Evolutionary conservation across 202 grass and related monocot genomes (phyloP).

Genomic region (Tripidium arundinaceum): DNA sequence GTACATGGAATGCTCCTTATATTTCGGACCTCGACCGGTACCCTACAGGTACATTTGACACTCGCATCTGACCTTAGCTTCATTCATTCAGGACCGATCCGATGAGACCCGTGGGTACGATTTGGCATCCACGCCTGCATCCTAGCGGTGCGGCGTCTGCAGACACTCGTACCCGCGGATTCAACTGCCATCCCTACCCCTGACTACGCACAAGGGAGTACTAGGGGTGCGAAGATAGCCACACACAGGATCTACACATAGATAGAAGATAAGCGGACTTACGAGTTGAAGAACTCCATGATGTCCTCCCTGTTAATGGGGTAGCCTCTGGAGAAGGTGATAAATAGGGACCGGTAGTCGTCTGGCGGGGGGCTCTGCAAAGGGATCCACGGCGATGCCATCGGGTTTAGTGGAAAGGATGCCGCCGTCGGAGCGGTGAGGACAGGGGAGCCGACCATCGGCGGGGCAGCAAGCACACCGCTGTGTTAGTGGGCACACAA

Average conservation of each 20-base stretch:
- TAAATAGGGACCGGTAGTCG: slow-evolving; percentile 58
- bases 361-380: slow-evolving; percentile 19
- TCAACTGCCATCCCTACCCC: not conserved
- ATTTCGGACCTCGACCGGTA: no score
- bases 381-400: slow-evolving; percentile 45
- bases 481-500: not conserved
- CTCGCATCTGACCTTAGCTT: no score
- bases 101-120: no score
- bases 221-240: not conserved
- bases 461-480: not conserved
- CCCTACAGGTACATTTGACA: no score
- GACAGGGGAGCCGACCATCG: not conserved
- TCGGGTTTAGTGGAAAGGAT: slow-evolving; percentile 38
- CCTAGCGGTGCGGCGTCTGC: no score
- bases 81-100: no score
- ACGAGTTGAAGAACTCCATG: slow-evolving; percentile 49
- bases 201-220: not conserved
- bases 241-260: not conserved
- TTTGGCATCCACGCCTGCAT: no score
- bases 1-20: no score
- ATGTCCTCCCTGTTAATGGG: slow-evolving; percentile 56
- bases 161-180: no score
- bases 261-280: not conserved
- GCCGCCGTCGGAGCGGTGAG: not conserved
- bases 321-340: slow-evolving; percentile 69